phyloP scores from a whole-genome alignment of 768 basidiomycete genomes.

The Tephrocybe rancida region DNA sequence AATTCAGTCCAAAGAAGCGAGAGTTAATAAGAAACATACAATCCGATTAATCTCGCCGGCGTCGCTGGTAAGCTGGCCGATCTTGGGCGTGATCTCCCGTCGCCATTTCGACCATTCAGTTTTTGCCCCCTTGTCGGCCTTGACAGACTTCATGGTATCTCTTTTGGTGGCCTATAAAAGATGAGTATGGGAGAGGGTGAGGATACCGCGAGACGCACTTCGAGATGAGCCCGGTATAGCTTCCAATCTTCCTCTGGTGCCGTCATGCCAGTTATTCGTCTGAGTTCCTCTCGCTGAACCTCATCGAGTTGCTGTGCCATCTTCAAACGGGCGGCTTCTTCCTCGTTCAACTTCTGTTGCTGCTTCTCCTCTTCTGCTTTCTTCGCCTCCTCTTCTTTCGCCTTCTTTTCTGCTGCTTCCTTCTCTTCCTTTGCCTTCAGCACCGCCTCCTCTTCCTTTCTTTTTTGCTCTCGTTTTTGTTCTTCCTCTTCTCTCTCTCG shows the following conservation, averaged over 20 bases:
- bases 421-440: conserved; percentile 43
- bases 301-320: conserved; percentile 32
- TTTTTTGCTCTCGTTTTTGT: conserved; percentile 43
- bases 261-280: conserved; percentile 48
- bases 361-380: conserved; percentile 38
- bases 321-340: conserved; percentile 29
- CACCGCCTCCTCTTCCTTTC: conserved; percentile 47
- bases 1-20: conserved; percentile 2
- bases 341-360: conserved; percentile 43
- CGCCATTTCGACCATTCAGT: conserved; percentile 67
- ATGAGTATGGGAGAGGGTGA: not conserved
- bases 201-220: conserved; percentile 39
- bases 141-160: conserved; percentile 65
- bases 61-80: conserved; percentile 86
- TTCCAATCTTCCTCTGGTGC: conserved; percentile 68
- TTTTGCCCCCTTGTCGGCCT: conserved; percentile 54
- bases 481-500: conserved; percentile 52
- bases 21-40: conserved; percentile 41
- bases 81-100: conserved; percentile 82
- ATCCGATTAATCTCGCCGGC: conserved; percentile 59
- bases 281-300: conserved; percentile 23
- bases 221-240: conserved; percentile 51
- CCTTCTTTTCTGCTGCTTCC: conserved; percentile 49
- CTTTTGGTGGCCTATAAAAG: conserved; percentile 59
- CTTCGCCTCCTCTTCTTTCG: conserved; percentile 40